Evolutionary conservation across 106 monocot genomes (phyloP), one percentile per base, ranked within the genome.

Genomic region (Dendrobium huoshanense): DNA sequence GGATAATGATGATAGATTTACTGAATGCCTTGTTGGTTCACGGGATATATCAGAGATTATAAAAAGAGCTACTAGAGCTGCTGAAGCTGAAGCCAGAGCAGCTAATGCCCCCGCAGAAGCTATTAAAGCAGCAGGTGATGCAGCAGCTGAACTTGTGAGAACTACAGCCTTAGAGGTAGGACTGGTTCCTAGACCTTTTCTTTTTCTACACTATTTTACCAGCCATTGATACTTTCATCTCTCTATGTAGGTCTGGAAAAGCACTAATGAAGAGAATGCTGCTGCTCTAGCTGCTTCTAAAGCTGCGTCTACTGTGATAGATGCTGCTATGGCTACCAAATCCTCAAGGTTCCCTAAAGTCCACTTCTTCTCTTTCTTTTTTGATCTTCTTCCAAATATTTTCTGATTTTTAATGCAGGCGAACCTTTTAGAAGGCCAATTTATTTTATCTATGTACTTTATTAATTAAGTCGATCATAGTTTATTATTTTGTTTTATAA

Each of bases 81-180:
- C 98, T 79, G 98, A 95, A 85, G 81, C 85, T 51, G 98, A 98
- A 87, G 98, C 98, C 22, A 89, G 82, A 78, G 80, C 86, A 48
- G 98, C 91, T 77, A 88, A 88, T 91, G 98, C 92, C 42, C 92
- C 98, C 78, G 79, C 68, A 79, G 98, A 98, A 49, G 98, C 98
- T 58, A 82, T 95, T 44, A 95, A 84, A 87, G 98, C 98, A 68
- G 98, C 91, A 25, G 92, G 98, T 59, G 98, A 98, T 91, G 98
- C 94, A 27, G 98, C 98, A 48, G 98, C 98, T 79, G 98, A 98
- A 77, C 85, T 92, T 73, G 98, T 98, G 20, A 95, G 89, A 77
- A 80, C 88, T 84, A 80, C 92, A 83, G 98, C 98, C 37, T 80
- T 89, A 17, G 95, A 98, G 92, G 98, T 93, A 88, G 51, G 85